Evolutionary conservation across 306 rosid species (phyloP), one percentile per base, ranked within the genome.

Genomic region (Pachyrhizus erosus): DNA sequence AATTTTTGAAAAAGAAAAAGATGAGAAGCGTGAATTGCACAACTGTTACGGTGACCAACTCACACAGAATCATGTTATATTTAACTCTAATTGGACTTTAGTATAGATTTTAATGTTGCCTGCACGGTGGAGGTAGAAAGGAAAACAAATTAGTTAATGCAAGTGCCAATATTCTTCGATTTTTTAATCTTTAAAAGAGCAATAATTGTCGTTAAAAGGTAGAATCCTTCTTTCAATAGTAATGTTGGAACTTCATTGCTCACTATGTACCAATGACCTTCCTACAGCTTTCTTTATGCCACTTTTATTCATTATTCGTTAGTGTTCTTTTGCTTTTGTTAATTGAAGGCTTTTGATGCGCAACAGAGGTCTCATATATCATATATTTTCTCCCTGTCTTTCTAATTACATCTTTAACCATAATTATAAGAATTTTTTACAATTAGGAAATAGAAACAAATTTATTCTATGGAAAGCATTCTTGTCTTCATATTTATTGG

Each of bases 41-140:
- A 60, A 37, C 67, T 60, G 67, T 60, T 12, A 60, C 9, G 40
- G 21, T 29, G 20, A 27, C 21, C 21, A 62, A 62, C 42, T 27
- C 40, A 61, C 5, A 61, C 0, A 13, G 67, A 60, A 60, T 60
- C 40, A 62, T 27, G 40, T 62, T 13, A 7, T 6, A 62, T 29
- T 62, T 62, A 29, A 14, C 42, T 14, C 21, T 62, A 15, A 29
- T 14, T 29, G 4, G 4, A 62, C 5, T 62, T 61, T 62, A 29
- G 29, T 62, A 62, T 62, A 29, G 3, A 62, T 62, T 62, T 62
- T 13, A 15, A 62, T 29, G 42, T 29, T 62, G 69, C 69, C 69
- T 62, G 69, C 69, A 62, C 21, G 69, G 69, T 62, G 69, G 69
- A 27, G 69, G 69, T 62, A 62, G 69, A 62, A 62, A 62, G 69